phyloP scores from a whole-genome alignment of 2,329 filamentous ascomycete genomes.

The Fusarium domesticum region DNA sequence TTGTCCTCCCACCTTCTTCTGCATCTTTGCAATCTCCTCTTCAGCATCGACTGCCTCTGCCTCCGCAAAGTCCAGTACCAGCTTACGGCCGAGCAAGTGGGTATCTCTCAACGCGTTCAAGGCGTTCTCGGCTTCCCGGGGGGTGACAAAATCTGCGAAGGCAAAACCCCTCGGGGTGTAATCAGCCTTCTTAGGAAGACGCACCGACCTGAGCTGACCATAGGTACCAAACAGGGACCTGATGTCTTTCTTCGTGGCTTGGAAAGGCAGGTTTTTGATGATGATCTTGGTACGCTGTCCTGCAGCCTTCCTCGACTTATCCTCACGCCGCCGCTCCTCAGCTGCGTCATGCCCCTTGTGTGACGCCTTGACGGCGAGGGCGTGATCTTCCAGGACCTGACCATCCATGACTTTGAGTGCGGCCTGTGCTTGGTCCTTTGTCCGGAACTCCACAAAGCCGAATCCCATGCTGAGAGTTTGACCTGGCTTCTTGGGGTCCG shows the following conservation, averaged over 20 bases:
- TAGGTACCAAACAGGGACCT: conserved; percentile 82
- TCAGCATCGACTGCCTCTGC: conserved; percentile 88
- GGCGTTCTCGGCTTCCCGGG: conserved; percentile 84
- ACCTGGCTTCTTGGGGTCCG: conserved; percentile 84
- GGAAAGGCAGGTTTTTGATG: conserved; percentile 97
- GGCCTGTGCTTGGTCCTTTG: conserved; percentile 72
- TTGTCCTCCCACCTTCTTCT: conserved; percentile 89
- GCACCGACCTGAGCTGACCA: conserved; percentile 86
- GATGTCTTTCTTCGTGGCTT: conserved; percentile 90
- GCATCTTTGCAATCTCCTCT: conserved; percentile 94
- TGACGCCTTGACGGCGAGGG: conserved; percentile 78
- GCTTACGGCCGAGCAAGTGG: conserved; percentile 82
- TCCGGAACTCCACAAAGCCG: conserved; percentile 87
- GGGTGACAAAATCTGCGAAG: conserved; percentile 92
- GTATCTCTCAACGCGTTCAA: conserved; percentile 89
- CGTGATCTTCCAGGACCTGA: conserved; percentile 80
- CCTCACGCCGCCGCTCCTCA: conserved; percentile 78
- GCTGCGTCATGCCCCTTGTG: conserved; percentile 85
- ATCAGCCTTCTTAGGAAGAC: conserved; percentile 94
- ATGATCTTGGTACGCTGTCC: conserved; percentile 85
- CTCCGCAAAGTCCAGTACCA: conserved; percentile 89
- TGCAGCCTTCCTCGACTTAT: conserved; percentile 76
- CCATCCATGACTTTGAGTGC: conserved; percentile 87
- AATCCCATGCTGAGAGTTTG: conserved; percentile 95
- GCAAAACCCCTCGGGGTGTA: conserved; percentile 86